phyloP scores from a whole-genome alignment of 1,139 yeast genomes.

The Candida frijolesensis region DNA sequence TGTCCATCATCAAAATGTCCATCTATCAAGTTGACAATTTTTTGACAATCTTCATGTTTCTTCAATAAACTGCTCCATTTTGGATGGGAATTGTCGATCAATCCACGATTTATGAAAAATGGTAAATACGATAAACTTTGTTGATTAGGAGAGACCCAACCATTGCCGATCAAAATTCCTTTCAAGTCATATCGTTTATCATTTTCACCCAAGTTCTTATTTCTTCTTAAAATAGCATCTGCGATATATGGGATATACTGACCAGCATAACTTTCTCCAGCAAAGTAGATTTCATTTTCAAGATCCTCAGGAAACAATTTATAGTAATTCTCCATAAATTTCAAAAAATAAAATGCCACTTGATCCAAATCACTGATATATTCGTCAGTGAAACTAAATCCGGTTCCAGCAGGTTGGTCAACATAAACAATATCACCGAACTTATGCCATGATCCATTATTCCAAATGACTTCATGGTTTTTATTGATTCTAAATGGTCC shows the following conservation, averaged over 20 bases:
- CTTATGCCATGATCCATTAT: conserved; percentile 85
- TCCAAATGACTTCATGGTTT: conserved; percentile 48
- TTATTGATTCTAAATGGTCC: conserved; percentile 79
- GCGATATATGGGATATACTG: conserved; percentile 93
- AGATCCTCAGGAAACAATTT: conserved; percentile 74
- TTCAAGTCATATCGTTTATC: conserved; percentile 45
- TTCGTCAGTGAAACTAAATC: conserved; percentile 66
- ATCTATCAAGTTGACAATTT: conserved; percentile 40
- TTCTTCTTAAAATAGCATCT: conserved; percentile 54
- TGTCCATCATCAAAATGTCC: conserved; percentile 25
- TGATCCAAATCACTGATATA: conserved; percentile 62
- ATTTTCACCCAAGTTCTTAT: conserved; percentile 29
- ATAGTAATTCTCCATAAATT: conserved; percentile 68
- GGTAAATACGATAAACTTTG: conserved; percentile 86
- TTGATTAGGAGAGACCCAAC: conserved; percentile 90
- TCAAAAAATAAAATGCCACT: conserved; percentile 61
- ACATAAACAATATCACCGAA: conserved; percentile 78
- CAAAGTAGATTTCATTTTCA: conserved; percentile 67
- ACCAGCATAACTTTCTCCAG: conserved; percentile 98
- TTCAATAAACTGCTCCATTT: conserved; percentile 42
- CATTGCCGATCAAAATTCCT: conserved; percentile 87
- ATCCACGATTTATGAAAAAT: conserved; percentile 59
- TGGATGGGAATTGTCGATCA: conserved; percentile 47
- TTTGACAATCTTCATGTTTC: conserved; percentile 67
- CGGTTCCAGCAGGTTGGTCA: conserved; percentile 96